Evolutionary conservation across 768 basidiomycete species (phyloP).

Genomic region (Tubosaeta sp.): DNA sequence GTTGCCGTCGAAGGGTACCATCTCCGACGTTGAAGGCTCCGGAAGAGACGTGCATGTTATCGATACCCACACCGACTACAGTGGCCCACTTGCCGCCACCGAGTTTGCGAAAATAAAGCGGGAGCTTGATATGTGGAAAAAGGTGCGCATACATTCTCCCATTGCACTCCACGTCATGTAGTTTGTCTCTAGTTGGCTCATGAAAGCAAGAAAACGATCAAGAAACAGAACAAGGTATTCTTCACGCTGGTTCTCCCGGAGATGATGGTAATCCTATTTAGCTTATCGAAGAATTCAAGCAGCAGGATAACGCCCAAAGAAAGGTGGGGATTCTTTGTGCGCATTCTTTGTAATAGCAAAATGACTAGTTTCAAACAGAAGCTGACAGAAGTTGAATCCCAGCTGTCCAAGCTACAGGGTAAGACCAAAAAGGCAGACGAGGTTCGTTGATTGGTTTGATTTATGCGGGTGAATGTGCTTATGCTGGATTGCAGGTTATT

Average conservation of each 20-base stretch:
- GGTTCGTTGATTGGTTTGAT: constrained; percentile 31
- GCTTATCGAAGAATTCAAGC: constrained; percentile 52
- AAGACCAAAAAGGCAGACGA: constrained; percentile 55
- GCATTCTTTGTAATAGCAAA: not conserved
- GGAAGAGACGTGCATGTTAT: constrained; percentile 19
- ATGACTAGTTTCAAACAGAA: constrained; percentile 28
- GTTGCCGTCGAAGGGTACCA: constrained; percentile 17
- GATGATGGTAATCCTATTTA: constrained; percentile 20
- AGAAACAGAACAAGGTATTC: constrained; percentile 55
- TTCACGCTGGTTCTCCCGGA: not conserved
- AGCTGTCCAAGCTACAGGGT: constrained; percentile 40
- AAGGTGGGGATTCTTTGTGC: constrained; percentile 29
- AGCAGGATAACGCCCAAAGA: constrained; percentile 36
- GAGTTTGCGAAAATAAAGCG: constrained; percentile 54
- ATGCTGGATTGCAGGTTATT: constrained; percentile 39
- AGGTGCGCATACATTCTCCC: constrained; percentile 22
- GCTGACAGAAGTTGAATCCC: constrained; percentile 43
- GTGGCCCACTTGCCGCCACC: constrained; percentile 38
- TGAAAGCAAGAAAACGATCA: constrained; percentile 46
- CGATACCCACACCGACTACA: constrained; percentile 18
- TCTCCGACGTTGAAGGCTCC: constrained; percentile 29
- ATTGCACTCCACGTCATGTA: constrained; percentile 2
- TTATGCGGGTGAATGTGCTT: not conserved
- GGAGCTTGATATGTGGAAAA: constrained; percentile 56
- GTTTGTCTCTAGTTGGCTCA: constrained; percentile 29